Conservation (phyloP, 495 filamentous ascomycete species). For the Tuber aestivum region DNA sequence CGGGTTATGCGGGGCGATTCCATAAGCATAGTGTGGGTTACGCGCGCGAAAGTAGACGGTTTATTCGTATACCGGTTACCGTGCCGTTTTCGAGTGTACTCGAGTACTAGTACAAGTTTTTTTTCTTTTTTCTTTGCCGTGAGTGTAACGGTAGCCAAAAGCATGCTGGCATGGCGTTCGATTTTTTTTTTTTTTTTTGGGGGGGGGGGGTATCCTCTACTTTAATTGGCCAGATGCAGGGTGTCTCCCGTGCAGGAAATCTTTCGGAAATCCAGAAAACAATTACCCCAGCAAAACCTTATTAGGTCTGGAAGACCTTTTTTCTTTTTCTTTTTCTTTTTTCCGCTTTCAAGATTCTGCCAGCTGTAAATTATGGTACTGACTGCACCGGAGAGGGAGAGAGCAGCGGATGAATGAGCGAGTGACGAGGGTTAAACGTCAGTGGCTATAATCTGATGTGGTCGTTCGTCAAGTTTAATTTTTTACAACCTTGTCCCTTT, state of each 20-base stretch:
- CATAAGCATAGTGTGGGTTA: not conserved
- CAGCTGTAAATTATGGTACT: too few species aligned
- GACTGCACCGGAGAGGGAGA: not conserved
- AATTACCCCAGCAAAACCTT: not conserved
- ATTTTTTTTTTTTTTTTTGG: not conserved
- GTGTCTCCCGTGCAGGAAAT: not conserved
- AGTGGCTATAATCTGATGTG: not conserved
- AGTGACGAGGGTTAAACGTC: not conserved
- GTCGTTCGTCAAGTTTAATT: not conserved
- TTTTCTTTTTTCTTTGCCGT: too few species aligned
- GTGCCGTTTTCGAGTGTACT: not conserved
- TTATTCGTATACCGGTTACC: not conserved
- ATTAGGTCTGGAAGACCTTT: not conserved
- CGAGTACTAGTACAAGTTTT: too few species aligned
- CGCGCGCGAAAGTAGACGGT: not conserved
- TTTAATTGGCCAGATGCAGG: not conserved
- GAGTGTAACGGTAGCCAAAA: not conserved
- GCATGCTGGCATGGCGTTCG: not conserved
- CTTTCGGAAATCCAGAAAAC: conserved; percentile 3
- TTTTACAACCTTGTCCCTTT: not conserved
- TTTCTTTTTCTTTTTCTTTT: not conserved
- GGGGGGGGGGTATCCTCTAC: not conserved
- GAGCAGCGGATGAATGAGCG: not conserved
- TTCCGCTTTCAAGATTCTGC: not conserved
- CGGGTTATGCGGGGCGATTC: not conserved